phyloP scores from a whole-genome alignment of 495 filamentous ascomycete genomes.

The Penicillium egyptiacum region DNA sequence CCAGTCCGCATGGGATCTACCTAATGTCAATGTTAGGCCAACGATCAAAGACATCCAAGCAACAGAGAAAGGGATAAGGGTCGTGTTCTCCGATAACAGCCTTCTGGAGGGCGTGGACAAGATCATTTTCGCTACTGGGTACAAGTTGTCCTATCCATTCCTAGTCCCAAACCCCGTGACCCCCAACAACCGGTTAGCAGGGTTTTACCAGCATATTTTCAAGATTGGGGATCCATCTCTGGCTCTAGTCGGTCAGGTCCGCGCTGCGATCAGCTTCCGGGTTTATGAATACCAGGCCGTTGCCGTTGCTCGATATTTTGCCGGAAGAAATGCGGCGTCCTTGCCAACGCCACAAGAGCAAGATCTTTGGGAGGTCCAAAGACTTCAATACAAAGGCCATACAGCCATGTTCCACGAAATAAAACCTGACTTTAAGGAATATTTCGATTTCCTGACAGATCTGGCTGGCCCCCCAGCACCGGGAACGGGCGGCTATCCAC shows the following conservation, averaged over 20 bases:
- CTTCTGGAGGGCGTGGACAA: constrained; percentile 43
- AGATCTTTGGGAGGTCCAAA: constrained; percentile 46
- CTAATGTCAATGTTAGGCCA: constrained; percentile 23
- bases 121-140: constrained; percentile 55
- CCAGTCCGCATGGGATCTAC: constrained; percentile 24
- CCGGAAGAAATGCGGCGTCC: constrained; percentile 29
- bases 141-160: constrained; percentile 49
- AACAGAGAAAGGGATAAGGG: background rate
- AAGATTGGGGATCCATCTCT: constrained; percentile 32
- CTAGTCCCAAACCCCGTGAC: constrained; percentile 28
- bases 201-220: constrained; percentile 36
- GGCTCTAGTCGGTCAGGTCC: constrained; percentile 38
- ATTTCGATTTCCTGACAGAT: constrained; percentile 43
- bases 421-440: constrained; percentile 51
- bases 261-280: constrained; percentile 51
- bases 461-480: constrained; percentile 41
- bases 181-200: constrained; percentile 25
- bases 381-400: constrained; percentile 43
- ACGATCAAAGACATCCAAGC: constrained; percentile 19
- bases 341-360: constrained; percentile 41
- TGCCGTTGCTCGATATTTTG: constrained; percentile 49
- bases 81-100: constrained; percentile 40
- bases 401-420: constrained; percentile 44
- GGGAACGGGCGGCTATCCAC: constrained; percentile 34
- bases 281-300: constrained; percentile 58